Base-by-base conservation (phyloP, 2,329 filamentous ascomycete genomes). In the Trichoderma koningiopsis region DNA sequence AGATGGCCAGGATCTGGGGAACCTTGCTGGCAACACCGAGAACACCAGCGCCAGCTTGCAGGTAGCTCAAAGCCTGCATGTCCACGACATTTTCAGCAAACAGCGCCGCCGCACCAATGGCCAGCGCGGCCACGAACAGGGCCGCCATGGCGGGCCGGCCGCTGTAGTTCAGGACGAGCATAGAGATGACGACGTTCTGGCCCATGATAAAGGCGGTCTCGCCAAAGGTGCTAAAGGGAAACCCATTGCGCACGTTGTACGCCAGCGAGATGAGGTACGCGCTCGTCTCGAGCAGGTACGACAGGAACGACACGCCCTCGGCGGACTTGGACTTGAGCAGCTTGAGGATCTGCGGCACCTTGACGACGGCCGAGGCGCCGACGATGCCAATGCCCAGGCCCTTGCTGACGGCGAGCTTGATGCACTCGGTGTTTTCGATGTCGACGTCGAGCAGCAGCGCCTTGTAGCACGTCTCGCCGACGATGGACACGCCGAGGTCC, bases 321-420 rank as follows among this genome's bases (percentile, higher is more conserved):
- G 94, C 89, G 61, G 93, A 97, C 76, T 89, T 88, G 59, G 93
- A 94, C 77, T 86, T 86, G 76, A 96, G 82, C 63, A 99, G 89
- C 85, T 99, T 99, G 80, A 97, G 81, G 78, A 99, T 95, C 84
- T 99, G 96, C 0, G 96, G 96, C 31, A 99, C 89, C 84, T 99
- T 99, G 84, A 99, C 94, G 75, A 98, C 89, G 67, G 92, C 90
- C 33, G 92, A 94, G 65, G 94, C 93, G 74, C 87, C 91, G 77
- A 99, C 94, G 82, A 99, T 99, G 79, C 90, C 96, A 74, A 98
- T 91, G 69, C 96, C 95, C 19, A 99, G 89, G 3, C 87, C 93
- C 83, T 99, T 99, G 77, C 92, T 96, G 77, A 98, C 87, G 74
- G 90, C 94, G 63, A 97, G 89, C 78, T 96, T 96, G 75, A 97